phyloP scores from a whole-genome alignment of 768 basidiomycete genomes.

The Tricholoma bakamatsutake region DNA sequence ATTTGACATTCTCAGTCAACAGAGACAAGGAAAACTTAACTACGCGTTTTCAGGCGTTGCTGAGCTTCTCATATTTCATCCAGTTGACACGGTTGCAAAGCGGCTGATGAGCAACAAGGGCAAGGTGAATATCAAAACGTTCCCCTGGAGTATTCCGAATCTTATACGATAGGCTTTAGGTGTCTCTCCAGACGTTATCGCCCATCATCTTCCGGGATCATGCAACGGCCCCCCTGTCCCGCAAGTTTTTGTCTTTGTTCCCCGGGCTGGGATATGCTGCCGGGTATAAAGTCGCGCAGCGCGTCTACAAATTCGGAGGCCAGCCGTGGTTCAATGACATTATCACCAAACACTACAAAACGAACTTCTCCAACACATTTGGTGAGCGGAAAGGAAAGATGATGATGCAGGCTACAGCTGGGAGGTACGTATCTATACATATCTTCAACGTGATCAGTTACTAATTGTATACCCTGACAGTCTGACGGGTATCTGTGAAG shows the following conservation, averaged over 20 bases:
- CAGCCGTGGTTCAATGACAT: slow-evolving; percentile 97
- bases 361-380: slow-evolving; percentile 75
- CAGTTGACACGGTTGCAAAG: slow-evolving; percentile 97
- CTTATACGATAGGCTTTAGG: slow-evolving; percentile 32
- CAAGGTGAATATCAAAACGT: slow-evolving; percentile 41
- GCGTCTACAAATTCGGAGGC: slow-evolving; percentile 97
- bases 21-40: slow-evolving; percentile 1
- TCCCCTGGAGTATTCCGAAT: not conserved
- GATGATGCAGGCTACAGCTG: slow-evolving; percentile 92
- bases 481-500: slow-evolving; percentile 88
- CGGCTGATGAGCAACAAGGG: slow-evolving; percentile 97
- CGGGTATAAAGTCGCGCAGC: slow-evolving; percentile 93
- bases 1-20: not conserved
- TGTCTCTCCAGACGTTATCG: slow-evolving; percentile 56
- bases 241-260: slow-evolving; percentile 87
- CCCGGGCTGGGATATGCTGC: slow-evolving; percentile 98
- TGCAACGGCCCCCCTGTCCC: slow-evolving; percentile 57
- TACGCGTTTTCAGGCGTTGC: slow-evolving; percentile 62
- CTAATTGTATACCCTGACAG: slow-evolving; percentile 26
- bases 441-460: not conserved
- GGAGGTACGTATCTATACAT: slow-evolving; percentile 52
- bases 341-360: slow-evolving; percentile 76
- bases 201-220: slow-evolving; percentile 85
- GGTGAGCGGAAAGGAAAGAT: slow-evolving; percentile 95
- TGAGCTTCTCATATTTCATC: slow-evolving; percentile 93